A percentile compares a stretch with the other conserved stretches of the same genome.
Conservation (phyloP, 2,329 filamentous ascomycete species). For the Daldinia eschscholtzii region DNA sequence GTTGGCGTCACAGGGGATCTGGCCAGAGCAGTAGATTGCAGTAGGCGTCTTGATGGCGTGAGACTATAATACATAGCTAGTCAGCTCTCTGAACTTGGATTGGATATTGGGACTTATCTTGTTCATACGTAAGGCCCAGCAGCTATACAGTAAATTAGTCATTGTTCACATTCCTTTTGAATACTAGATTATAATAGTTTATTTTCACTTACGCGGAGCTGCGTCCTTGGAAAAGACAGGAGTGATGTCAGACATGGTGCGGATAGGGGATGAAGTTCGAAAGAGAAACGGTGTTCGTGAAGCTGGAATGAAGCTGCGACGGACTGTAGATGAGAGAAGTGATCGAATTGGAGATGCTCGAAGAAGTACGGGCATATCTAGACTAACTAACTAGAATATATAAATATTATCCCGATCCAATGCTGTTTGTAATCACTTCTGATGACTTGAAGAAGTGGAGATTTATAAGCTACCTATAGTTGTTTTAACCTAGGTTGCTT, state of each 20-base stretch:
- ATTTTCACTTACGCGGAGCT: conserved; percentile 64
- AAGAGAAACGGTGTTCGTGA: conserved; percentile 42
- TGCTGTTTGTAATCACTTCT: background rate
- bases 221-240: conserved; percentile 70
- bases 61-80: conserved; percentile 58
- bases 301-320: conserved; percentile 26
- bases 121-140: conserved; percentile 72
- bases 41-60: conserved; percentile 75
- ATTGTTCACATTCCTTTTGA: background rate
- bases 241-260: conserved; percentile 61
- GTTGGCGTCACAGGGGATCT: conserved; percentile 76
- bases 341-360: conserved; percentile 42
- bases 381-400: conserved; percentile 1
- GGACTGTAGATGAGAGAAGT: conserved; percentile 37
- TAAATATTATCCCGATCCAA: conserved; percentile 3
- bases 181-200: background rate
- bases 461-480: conserved; percentile 14
- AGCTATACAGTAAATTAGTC: conserved; percentile 57
- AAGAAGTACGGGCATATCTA: conserved; percentile 43
- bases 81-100: conserved; percentile 22
- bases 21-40: conserved; percentile 76
- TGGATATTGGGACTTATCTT: conserved; percentile 34
- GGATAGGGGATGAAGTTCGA: conserved; percentile 51
- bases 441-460: conserved; percentile 28
- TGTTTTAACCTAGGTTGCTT: conserved; percentile 11